A percentile compares a stretch with the other conserved stretches of the same genome.
Conservation (phyloP, 768 basidiomycete species). For the Lentinula sp. region DNA sequence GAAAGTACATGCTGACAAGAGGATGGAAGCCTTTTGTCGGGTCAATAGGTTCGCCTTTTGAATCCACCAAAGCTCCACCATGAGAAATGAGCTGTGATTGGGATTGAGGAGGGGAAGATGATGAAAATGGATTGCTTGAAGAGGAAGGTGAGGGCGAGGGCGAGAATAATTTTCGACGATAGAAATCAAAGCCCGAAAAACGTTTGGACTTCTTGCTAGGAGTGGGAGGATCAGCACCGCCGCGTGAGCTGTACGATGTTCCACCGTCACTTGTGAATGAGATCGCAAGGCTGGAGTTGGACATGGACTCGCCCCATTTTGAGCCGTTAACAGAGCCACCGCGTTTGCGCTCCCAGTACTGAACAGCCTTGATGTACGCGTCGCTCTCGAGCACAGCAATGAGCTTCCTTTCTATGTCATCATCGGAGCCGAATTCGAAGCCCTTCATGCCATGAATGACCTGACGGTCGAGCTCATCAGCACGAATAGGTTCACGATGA, state of each 20-base stretch:
- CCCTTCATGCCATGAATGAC: conserved; percentile 91
- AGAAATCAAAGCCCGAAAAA: conserved; percentile 96
- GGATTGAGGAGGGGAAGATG: conserved; percentile 55
- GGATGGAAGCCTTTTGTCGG: conserved; percentile 94
- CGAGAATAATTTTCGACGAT: conserved; percentile 83
- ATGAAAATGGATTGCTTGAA: conserved; percentile 30
- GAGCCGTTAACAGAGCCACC: conserved; percentile 30
- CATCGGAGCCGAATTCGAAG: conserved; percentile 91
- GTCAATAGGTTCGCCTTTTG: conserved; percentile 53
- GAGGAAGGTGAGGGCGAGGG: conserved; percentile 38
- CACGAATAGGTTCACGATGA: conserved; percentile 81
- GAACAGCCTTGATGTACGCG: conserved; percentile 63
- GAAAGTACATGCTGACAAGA: conserved; percentile 92
- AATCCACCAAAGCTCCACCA: conserved; percentile 33
- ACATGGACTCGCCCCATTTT: conserved; percentile 53
- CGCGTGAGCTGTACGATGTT: conserved; percentile 21
- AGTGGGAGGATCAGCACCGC: conserved; percentile 28
- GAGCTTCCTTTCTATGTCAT: conserved; percentile 77
- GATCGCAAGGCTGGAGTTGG: conserved; percentile 65
- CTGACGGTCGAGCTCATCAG: conserved; percentile 81
- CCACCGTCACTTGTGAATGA: conserved; percentile 44
- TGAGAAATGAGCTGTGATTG: conserved; percentile 44
- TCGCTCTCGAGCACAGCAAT: conserved; percentile 72
- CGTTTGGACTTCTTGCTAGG: conserved; percentile 63
- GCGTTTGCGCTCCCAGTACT: conserved; percentile 61